phyloP scores from a whole-genome alignment of 176 grass and related monocot genomes.

The Oryza glaberrima region DNA sequence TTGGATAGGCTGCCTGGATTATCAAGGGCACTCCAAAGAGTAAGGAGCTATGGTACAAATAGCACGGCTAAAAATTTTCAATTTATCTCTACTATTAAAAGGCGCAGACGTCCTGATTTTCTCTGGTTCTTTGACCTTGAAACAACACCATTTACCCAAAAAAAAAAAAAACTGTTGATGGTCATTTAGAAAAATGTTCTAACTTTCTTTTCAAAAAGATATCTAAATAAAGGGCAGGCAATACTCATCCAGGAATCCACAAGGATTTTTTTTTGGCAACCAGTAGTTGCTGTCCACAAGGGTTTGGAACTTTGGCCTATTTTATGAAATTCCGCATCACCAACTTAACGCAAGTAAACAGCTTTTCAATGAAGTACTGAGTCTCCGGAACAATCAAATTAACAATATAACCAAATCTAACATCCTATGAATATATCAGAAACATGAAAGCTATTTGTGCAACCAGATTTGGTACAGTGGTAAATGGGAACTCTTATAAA shows the following conservation, averaged over 20 bases:
- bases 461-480: neutral
- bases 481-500: neutral
- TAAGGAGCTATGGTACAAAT: neutral
- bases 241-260: too few species aligned
- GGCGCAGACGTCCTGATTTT: neutral
- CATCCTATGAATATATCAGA: neutral
- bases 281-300: neutral
- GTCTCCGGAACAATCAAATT: neutral
- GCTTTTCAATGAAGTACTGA: neutral
- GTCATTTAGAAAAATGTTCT: neutral
- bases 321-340: neutral
- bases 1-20: neutral
- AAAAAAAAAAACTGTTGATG: neutral
- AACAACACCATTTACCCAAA: neutral
- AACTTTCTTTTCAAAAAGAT: neutral
- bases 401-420: conserved; percentile 1
- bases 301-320: neutral
- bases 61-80: neutral
- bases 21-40: neutral
- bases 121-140: neutral
- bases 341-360: neutral
- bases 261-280: neutral
- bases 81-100: too few species aligned
- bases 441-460: neutral
- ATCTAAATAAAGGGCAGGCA: neutral